phyloP scores from a whole-genome alignment of 1,284 basidiomycete species.

The Puccinia novopanici region DNA sequence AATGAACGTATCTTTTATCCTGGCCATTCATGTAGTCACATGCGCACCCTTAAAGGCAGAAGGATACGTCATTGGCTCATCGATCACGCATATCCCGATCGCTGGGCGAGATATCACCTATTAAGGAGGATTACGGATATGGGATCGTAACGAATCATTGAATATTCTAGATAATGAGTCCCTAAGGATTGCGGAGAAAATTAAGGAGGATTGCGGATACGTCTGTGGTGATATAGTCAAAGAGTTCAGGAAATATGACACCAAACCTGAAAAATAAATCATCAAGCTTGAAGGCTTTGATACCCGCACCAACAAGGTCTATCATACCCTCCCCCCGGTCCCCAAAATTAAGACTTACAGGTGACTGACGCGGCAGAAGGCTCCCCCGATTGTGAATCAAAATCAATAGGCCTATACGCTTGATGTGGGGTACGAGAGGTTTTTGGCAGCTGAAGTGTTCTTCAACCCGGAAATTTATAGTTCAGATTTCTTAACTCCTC shows the following conservation, averaged over 20 bases:
- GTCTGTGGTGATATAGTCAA: conserved; percentile 99
- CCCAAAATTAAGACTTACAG: too few species aligned
- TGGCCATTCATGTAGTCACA: background rate
- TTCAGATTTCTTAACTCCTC: conserved; percentile 94
- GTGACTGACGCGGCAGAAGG: background rate
- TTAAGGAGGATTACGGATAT: conserved; percentile 92
- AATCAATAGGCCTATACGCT: conserved; percentile 77
- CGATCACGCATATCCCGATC: conserved; percentile 98
- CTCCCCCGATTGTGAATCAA: background rate
- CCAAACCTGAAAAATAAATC: conserved; percentile 94
- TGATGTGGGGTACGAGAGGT: conserved; percentile 97
- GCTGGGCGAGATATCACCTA: conserved; percentile 96
- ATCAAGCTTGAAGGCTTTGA: conserved; percentile 91
- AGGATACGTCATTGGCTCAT: conserved; percentile 97
- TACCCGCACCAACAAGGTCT: conserved; percentile 82
- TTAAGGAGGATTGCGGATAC: conserved; percentile 98
- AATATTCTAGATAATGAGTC: conserved; percentile 96
- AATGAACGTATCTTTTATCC: background rate
- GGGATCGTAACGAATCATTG: conserved; percentile 89
- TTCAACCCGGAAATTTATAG: conserved; percentile 99
- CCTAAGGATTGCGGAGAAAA: conserved; percentile 82
- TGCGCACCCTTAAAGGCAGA: conserved; percentile 66
- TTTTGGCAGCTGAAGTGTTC: conserved; percentile 98
- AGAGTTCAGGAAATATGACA: conserved; percentile 97
- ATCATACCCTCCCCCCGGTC: conserved; percentile 56